Percentiles rank a stretch among this genome's conserved stretches.
These are phyloP conservation scores for Diaporthe sp. DNA, from an alignment of 2,329 filamentous ascomycete genomes.

Conservation along the genomic window DNA sequence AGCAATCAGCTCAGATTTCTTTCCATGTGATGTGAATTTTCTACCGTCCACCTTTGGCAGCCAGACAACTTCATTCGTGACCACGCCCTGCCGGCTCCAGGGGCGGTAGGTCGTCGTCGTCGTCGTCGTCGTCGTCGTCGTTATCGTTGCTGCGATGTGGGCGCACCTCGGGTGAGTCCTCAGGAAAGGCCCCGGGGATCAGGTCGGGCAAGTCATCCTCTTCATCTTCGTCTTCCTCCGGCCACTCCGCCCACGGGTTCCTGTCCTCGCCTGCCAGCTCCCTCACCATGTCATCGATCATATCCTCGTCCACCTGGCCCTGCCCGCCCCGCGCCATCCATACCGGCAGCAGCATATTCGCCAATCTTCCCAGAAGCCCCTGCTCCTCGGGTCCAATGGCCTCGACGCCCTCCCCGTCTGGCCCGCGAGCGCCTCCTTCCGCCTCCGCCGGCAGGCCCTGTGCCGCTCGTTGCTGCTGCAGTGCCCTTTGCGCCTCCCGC, in stretches of 20 bases:
- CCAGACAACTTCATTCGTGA: not conserved
- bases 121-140: not conserved
- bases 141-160: not conserved
- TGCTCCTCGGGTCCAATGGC: not conserved
- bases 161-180: conserved; percentile 7
- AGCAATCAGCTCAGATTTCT: not conserved
- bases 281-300: not conserved
- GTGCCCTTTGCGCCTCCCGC: conserved; percentile 4
- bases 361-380: conserved; percentile 22
- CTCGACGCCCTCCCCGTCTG: not conserved
- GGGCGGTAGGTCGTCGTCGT: conserved; percentile 10
- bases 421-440: not conserved
- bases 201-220: conserved; percentile 16
- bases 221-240: not conserved
- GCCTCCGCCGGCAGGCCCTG: not conserved
- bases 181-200: not conserved
- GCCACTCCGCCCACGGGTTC: conserved; percentile 9
- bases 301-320: not conserved
- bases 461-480: conserved; percentile 25
- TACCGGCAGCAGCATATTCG: conserved; percentile 26
- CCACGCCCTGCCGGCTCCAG: not conserved
- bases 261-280: not conserved
- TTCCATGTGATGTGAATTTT: not conserved
- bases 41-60: too few relatives aligned
- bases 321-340: conserved; percentile 20